These are phyloP conservation scores for Acrocalymma vagum DNA, from an alignment of 2,329 filamentous ascomycete genomes.

Conservation along the genomic window DNA sequence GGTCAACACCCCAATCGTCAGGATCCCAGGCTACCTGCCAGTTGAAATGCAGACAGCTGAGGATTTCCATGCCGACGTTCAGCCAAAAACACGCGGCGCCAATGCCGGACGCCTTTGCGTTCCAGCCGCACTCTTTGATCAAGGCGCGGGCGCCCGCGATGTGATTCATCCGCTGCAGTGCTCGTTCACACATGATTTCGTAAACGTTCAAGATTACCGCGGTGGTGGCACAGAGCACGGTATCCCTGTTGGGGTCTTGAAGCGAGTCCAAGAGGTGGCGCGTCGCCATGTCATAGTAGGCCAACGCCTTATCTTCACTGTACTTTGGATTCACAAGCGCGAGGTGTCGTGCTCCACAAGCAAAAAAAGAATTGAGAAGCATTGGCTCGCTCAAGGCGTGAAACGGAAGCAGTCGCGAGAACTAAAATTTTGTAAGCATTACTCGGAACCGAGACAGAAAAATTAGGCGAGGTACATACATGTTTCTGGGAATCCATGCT, in stretches of 20 bases:
- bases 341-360: constrained; percentile 86
- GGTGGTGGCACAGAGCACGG: constrained; percentile 83
- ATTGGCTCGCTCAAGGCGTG: constrained; percentile 84
- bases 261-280: constrained; percentile 77
- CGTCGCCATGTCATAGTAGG: constrained; percentile 88
- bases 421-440: constrained; percentile 54
- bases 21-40: constrained; percentile 90
- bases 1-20: constrained; percentile 86
- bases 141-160: constrained; percentile 84
- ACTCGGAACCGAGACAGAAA: not conserved
- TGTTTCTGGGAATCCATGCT: constrained; percentile 85
- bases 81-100: constrained; percentile 94
- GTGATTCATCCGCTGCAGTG: constrained; percentile 85
- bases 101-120: constrained; percentile 78
- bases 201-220: constrained; percentile 91
- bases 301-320: constrained; percentile 77
- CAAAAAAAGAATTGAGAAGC: constrained; percentile 87
- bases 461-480: constrained; percentile 48
- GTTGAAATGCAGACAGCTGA: constrained; percentile 86
- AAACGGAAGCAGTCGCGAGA: constrained; percentile 84
- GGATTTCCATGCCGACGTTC: constrained; percentile 88
- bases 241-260: constrained; percentile 86
- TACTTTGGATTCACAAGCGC: constrained; percentile 75
- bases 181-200: constrained; percentile 87
- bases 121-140: constrained; percentile 91